A percentile compares a stretch with the other conserved stretches of the same genome.
These are phyloP conservation scores for Mycena epipterygia DNA, from an alignment of 768 basidiomycete species.

Conservation along the genomic window DNA sequence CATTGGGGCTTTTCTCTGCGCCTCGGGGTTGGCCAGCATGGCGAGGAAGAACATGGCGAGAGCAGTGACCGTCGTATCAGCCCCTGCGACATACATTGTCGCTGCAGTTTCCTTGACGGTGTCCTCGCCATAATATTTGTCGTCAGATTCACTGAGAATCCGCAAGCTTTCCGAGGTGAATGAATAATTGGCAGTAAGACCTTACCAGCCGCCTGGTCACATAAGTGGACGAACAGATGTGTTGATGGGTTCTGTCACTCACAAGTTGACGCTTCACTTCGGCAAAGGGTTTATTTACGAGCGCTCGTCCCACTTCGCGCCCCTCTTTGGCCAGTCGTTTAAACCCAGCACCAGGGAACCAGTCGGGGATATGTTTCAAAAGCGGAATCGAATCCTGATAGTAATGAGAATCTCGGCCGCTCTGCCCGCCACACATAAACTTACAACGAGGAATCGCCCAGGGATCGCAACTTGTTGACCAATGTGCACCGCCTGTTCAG, in stretches of 20 bases:
- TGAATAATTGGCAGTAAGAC: not conserved
- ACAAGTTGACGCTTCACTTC: slow-evolving; percentile 51
- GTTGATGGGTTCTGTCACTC: slow-evolving; percentile 12
- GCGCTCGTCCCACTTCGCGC: slow-evolving; percentile 46
- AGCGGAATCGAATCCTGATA: not conserved
- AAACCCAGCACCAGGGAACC: slow-evolving; percentile 63
- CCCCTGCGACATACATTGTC: slow-evolving; percentile 26
- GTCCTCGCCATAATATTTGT: not conserved
- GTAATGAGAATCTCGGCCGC: too few relatives aligned
- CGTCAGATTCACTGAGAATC: too few relatives aligned
- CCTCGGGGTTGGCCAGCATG: slow-evolving; percentile 52
- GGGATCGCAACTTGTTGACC: slow-evolving; percentile 43
- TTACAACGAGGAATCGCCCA: slow-evolving; percentile 47
- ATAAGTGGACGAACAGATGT: not conserved
- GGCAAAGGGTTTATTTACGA: slow-evolving; percentile 54
- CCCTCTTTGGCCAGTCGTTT: slow-evolving; percentile 52
- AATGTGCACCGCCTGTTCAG: slow-evolving; percentile 42
- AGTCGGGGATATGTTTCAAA: slow-evolving; percentile 46
- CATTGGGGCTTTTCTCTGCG: slow-evolving; percentile 50
- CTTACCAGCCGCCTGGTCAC: slow-evolving; percentile 6
- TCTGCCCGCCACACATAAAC: slow-evolving; percentile 21
- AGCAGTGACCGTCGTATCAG: slow-evolving; percentile 51
- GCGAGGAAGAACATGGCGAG: slow-evolving; percentile 51
- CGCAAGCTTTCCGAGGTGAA: slow-evolving; percentile 6
- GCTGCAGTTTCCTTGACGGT: not conserved